These are phyloP conservation scores for Lasiosphaeria miniovina DNA, from an alignment of 495 filamentous ascomycete genomes.

Conservation along the genomic window DNA sequence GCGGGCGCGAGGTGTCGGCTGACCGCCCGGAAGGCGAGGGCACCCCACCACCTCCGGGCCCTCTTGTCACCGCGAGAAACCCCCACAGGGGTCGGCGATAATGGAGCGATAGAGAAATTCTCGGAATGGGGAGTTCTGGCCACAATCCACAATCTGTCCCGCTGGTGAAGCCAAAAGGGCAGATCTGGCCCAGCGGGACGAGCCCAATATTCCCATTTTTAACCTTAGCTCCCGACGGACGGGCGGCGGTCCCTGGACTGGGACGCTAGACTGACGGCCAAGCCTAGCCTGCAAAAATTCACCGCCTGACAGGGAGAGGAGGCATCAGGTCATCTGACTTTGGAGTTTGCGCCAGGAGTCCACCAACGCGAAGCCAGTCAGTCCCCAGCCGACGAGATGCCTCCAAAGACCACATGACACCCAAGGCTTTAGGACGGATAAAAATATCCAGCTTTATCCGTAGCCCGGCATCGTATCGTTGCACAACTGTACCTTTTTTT, in stretches of 20 bases:
- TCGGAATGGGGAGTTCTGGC: background rate
- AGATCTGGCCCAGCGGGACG: background rate
- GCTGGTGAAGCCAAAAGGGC: background rate
- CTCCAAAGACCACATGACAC: background rate
- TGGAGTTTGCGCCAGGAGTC: background rate
- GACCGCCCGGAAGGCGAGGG: background rate
- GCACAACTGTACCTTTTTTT: background rate
- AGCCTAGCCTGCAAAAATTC: background rate
- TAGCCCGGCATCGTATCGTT: too few species aligned
- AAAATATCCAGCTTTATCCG: background rate
- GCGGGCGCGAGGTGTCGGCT: background rate
- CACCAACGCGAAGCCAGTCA: background rate
- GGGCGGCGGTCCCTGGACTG: background rate
- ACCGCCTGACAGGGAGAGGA: background rate
- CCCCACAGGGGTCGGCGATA: background rate
- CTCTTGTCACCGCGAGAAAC: background rate
- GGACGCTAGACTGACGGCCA: background rate
- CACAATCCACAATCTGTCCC: background rate
- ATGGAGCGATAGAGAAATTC: background rate
- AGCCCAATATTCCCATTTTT: background rate
- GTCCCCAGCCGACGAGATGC: background rate
- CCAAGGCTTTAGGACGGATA: background rate
- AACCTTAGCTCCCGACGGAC: too few species aligned
- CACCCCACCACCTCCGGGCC: background rate
- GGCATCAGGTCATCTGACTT: constrained; percentile 1